phyloP scores from a whole-genome alignment of 1,139 yeast species.

The Nakaseomyces uthaithaninus region DNA sequence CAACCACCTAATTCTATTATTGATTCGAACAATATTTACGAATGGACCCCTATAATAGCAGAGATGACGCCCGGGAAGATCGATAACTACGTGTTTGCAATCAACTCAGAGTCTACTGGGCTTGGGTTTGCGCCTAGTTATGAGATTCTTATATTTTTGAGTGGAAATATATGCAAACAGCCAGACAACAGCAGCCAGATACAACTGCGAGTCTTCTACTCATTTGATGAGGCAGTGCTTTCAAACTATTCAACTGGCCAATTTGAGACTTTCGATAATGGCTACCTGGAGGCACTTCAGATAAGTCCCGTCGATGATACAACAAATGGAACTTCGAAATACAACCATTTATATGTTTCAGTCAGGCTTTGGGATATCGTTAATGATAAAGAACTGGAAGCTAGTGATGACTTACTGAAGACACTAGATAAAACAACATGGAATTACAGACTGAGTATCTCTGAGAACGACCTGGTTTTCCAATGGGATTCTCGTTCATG shows the following conservation, averaged over 20 bases:
- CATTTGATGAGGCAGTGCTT: slow-evolving; percentile 41
- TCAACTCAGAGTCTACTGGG: slow-evolving; percentile 17
- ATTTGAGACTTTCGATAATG: slow-evolving; percentile 35
- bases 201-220: slow-evolving; percentile 43
- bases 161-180: slow-evolving; percentile 51
- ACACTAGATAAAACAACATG: slow-evolving; percentile 14
- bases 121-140: slow-evolving; percentile 30
- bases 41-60: slow-evolving; percentile 28
- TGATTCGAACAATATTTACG: slow-evolving; percentile 21
- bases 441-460: slow-evolving; percentile 62
- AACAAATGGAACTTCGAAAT: slow-evolving; percentile 11
- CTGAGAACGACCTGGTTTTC: slow-evolving; percentile 56
- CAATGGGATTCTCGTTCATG: slow-evolving; percentile 60
- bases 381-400: slow-evolving; percentile 36
- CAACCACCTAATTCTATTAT: not conserved
- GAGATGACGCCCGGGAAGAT: slow-evolving; percentile 22
- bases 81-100: slow-evolving; percentile 21
- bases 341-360: slow-evolving; percentile 40
- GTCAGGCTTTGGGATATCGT: slow-evolving; percentile 22
- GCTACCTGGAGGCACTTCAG: slow-evolving; percentile 52
- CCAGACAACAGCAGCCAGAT: slow-evolving; percentile 38
- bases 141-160: slow-evolving; percentile 48
- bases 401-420: slow-evolving; percentile 22
- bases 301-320: slow-evolving; percentile 33
- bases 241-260: slow-evolving; percentile 20